phyloP scores from a whole-genome alignment of 2,329 filamentous ascomycete species.

The Gaeumannomyces sp. region DNA sequence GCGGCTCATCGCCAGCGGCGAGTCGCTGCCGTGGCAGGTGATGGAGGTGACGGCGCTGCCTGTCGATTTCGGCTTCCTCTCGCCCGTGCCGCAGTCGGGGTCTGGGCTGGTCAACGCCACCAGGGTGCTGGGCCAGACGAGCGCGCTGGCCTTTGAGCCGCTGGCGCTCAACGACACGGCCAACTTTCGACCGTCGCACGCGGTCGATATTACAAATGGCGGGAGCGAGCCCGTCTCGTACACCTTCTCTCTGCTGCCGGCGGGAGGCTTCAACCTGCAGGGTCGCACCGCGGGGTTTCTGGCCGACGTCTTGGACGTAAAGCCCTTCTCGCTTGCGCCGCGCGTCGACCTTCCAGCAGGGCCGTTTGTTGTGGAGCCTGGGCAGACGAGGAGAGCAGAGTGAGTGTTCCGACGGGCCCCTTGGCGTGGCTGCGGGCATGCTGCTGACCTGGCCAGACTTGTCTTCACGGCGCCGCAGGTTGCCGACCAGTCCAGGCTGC shows the following conservation, averaged over 20 bases:
- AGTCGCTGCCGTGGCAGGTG: conserved; percentile 21
- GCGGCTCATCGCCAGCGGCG: conserved; percentile 27
- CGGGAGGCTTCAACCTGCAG: conserved; percentile 29
- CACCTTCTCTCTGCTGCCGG: conserved; percentile 21
- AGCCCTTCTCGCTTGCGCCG: conserved; percentile 9
- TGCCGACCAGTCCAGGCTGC: conserved; percentile 19
- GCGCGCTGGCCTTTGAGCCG: conserved; percentile 28
- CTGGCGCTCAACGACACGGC: conserved; percentile 37
- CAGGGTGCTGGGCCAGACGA: conserved; percentile 31
- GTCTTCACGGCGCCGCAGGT: conserved; percentile 19
- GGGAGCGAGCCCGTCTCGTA: conserved; percentile 29
- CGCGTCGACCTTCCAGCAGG: conserved; percentile 8
- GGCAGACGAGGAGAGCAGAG: conserved; percentile 18
- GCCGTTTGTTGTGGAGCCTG: conserved; percentile 17
- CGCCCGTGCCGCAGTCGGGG: conserved; percentile 14
- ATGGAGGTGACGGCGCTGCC: conserved; percentile 13
- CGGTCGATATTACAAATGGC: conserved; percentile 28
- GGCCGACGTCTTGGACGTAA: conserved; percentile 10
- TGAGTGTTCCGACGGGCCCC: background rate
- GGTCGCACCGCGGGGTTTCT: conserved; percentile 10
- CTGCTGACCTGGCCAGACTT: conserved; percentile 4
- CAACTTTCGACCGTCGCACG: conserved; percentile 25
- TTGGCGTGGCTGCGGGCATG: background rate
- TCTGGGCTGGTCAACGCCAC: conserved; percentile 28
- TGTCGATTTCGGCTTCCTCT: conserved; percentile 16